Base-by-base conservation (phyloP, 1,284 basidiomycete genomes). In the Leccinum pseudoinsigne region DNA sequence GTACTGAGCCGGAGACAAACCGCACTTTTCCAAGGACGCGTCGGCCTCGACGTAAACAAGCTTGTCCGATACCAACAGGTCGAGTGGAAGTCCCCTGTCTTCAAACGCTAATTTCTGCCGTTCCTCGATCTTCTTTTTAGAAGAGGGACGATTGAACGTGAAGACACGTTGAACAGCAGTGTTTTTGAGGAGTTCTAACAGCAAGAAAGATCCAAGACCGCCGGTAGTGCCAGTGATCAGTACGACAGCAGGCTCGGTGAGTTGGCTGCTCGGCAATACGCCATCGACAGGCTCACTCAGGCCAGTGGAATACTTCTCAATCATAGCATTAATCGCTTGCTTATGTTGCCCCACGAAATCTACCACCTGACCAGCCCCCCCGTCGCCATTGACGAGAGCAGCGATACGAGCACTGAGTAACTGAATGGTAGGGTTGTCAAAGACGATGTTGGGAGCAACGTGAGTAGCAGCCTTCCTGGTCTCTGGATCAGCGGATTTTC, bases 141-240 rank as follows among this genome's bases (percentile, higher is more conserved):
- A 58, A 34, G 62, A 62, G 7, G 63, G 59, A 7, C 70, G 62
- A 57, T 75, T 76, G 23, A 72, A 57, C 0, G 71, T 66, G 45
- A 74, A 77, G 0, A 77, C 60, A n/a, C 50, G 60, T 12, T 53
- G 31, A 1, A 76, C 67, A 2, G 28, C 14, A 4, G 60, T 21
- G 11, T 68, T 59, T 9, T 58, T 26, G 5, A 74, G 38, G 16
- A 75, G 66, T 6, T 57, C 53, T 2, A 64, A 65, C 6, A 74
- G 60, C 1, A 76, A 16, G 57, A 71, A 68, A 6, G 71, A 69
- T 16, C 76, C 73, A 7, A 77, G 66, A 34, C 63, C 61, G 5
- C 75, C 76, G 12, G 76, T 77, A 1, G 75, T 69, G 2, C 75
- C 75, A 14, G 75, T 75, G 4, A 77, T 58, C 2, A 77, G 60